Conservation (phyloP, 805 yeast genomes). For the Babjeviella inositovora region DNA sequence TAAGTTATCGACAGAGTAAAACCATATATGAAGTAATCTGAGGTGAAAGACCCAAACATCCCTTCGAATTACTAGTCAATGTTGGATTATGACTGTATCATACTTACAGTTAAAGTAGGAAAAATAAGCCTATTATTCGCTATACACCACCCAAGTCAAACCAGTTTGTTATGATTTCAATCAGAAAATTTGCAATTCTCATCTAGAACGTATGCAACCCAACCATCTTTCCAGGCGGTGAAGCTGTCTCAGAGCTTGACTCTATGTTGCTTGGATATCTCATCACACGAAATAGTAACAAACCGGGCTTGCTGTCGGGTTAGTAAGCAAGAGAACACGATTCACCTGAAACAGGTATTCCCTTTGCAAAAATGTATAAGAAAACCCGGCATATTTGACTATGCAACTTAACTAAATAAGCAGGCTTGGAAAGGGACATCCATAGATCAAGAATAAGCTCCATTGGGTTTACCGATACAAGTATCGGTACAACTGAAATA, state of each 20-base stretch:
- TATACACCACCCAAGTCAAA: no score
- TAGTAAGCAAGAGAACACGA: slow-evolving; percentile 7
- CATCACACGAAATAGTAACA: slow-evolving; percentile 31
- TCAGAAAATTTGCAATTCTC: slow-evolving; percentile 45
- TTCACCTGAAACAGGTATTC: slow-evolving; percentile 4
- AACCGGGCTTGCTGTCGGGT: slow-evolving; percentile 4
- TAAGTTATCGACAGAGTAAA: no score
- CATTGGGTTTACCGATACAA: slow-evolving; percentile 46
- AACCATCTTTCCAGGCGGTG: slow-evolving; percentile 30
- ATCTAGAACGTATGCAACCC: slow-evolving; percentile 29
- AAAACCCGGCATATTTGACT: slow-evolving; percentile 55
- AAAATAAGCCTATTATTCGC: no score
- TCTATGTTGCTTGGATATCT: slow-evolving; percentile 70
- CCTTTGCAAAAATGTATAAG: slow-evolving; percentile 1
- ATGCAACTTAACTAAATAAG: slow-evolving; percentile 23
- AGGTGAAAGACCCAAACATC: no score
- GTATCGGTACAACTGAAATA: slow-evolving; percentile 43
- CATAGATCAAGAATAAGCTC: slow-evolving; percentile 73
- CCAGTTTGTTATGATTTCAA: no score
- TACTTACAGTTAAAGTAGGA: no score
- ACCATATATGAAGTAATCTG: no score
- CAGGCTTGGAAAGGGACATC: slow-evolving; percentile 18
- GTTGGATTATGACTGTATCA: no score
- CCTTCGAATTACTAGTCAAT: no score
- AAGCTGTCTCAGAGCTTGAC: slow-evolving; percentile 70